Percentiles rank a stretch among this genome's conserved stretches.
These are phyloP conservation scores for Plasmodium vinckei DNA, from an alignment of 169 alveolate species.

Conservation along the genomic window DNA sequence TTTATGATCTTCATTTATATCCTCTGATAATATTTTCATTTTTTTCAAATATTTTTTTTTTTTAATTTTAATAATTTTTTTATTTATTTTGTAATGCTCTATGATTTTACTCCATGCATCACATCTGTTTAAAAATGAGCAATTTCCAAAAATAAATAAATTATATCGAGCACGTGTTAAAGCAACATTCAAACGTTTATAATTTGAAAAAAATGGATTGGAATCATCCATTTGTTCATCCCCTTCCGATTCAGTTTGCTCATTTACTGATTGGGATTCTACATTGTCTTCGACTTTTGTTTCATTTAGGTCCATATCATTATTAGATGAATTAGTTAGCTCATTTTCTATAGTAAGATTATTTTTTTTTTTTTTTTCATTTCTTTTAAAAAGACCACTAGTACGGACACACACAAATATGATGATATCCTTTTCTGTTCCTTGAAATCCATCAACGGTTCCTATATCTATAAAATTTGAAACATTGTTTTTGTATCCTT, in stretches of 20 bases:
- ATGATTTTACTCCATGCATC: slow-evolving; percentile 65
- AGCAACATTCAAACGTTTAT: slow-evolving; percentile 96
- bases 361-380: slow-evolving; percentile 24
- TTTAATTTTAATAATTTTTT: slow-evolving; percentile 53
- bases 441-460: slow-evolving; percentile 99
- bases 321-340: neutral
- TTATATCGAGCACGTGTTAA: slow-evolving; percentile 94
- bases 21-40: slow-evolving; percentile 33
- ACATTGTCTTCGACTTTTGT: neutral
- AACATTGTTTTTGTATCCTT: slow-evolving; percentile 37
- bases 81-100: slow-evolving; percentile 38
- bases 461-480: slow-evolving; percentile 91
- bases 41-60: slow-evolving; percentile 15
- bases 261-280: neutral
- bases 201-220: slow-evolving; percentile 89
- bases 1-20: slow-evolving; percentile 8
- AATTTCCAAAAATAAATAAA: slow-evolving; percentile 90
- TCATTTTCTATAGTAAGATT: neutral
- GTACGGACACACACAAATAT: slow-evolving; percentile 93
- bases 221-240: slow-evolving; percentile 45
- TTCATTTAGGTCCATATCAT: neutral
- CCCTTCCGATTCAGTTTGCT: slow-evolving; percentile 9
- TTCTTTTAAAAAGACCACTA: slow-evolving; percentile 78
- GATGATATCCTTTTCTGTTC: slow-evolving; percentile 97
- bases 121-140: slow-evolving; percentile 49